Percentiles rank a stretch among this genome's conserved stretches.
Conservation (phyloP, 2,329 filamentous ascomycete genomes). For the Penicillium sp. region DNA sequence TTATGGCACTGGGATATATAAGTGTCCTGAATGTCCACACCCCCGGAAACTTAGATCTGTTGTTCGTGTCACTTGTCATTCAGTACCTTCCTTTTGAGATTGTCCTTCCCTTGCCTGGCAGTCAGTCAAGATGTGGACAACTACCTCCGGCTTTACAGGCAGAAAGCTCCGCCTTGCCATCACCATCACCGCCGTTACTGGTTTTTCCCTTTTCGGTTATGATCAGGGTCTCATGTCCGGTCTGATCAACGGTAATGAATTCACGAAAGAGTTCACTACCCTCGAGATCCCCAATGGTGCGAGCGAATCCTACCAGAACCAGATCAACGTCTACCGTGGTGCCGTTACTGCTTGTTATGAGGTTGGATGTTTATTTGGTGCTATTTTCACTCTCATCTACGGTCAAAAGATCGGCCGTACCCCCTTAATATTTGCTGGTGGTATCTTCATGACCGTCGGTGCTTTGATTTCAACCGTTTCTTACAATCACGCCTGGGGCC, state of each 20-base stretch:
- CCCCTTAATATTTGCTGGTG: slow-evolving; percentile 56
- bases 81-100: no score
- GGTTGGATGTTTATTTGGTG: slow-evolving; percentile 43
- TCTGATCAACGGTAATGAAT: slow-evolving; percentile 23
- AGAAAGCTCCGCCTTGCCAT: slow-evolving; percentile 22
- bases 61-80: no score
- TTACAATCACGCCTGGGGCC: slow-evolving; percentile 16
- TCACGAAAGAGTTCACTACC: slow-evolving; percentile 18
- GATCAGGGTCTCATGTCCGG: slow-evolving; percentile 30
- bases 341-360: slow-evolving; percentile 57
- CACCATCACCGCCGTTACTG: slow-evolving; percentile 35
- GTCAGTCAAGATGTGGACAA: slow-evolving; percentile 29
- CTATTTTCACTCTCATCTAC: slow-evolving; percentile 25
- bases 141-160: slow-evolving; percentile 22
- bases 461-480: slow-evolving; percentile 22
- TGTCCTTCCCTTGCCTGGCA: not conserved
- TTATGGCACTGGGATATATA: no score
- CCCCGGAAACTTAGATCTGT: not conserved
- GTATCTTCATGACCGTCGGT: slow-evolving; percentile 47
- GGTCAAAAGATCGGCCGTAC: slow-evolving; percentile 29
- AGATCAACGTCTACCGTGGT: slow-evolving; percentile 47
- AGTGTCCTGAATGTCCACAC: not conserved
- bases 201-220: slow-evolving; percentile 52
- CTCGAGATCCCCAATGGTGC: slow-evolving; percentile 27
- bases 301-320: slow-evolving; percentile 25